Evolutionary conservation across 2,329 filamentous ascomycete genomes (phyloP).

Genomic region (Neofusicoccum cordaticola): DNA sequence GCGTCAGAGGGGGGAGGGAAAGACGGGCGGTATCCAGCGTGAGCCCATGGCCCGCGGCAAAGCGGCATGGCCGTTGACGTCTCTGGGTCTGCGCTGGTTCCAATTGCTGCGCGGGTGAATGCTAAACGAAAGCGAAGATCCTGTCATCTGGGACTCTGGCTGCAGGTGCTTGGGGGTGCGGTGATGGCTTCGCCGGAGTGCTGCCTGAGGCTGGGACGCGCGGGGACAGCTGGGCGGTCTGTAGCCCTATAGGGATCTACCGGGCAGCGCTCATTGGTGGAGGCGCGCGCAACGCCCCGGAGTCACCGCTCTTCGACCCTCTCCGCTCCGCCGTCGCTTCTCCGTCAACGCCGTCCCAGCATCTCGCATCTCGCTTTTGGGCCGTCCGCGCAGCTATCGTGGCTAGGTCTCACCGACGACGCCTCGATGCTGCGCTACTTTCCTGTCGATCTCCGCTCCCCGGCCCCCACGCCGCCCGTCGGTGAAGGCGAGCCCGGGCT

Average conservation of each 20-base stretch:
- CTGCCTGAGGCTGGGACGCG: slow-evolving; percentile 10
- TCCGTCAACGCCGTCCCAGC: background rate
- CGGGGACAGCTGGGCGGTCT: background rate
- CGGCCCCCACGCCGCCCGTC: slow-evolving; percentile 8
- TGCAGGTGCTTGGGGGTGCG: background rate
- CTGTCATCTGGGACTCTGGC: background rate
- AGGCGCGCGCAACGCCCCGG: background rate
- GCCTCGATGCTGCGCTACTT: background rate
- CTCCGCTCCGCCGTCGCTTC: background rate
- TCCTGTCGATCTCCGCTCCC: background rate
- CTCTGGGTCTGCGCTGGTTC: background rate
- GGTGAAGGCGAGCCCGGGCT: slow-evolving; percentile 13
- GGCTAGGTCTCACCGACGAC: background rate
- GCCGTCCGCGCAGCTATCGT: background rate
- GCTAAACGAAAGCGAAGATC: slow-evolving; percentile 3
- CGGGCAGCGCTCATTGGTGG: background rate
- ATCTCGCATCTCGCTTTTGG: background rate
- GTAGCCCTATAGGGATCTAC: background rate
- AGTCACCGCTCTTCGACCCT: slow-evolving; percentile 7
- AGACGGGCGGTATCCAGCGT: background rate
- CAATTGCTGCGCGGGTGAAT: background rate
- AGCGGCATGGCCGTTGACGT: too few species aligned
- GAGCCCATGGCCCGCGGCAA: background rate
- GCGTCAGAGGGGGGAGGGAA: too few species aligned
- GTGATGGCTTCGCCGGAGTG: background rate